Evolutionary conservation across 1,139 yeast genomes (phyloP), one percentile per base, ranked within the genome.

Genomic region (Taphrina confusa): DNA sequence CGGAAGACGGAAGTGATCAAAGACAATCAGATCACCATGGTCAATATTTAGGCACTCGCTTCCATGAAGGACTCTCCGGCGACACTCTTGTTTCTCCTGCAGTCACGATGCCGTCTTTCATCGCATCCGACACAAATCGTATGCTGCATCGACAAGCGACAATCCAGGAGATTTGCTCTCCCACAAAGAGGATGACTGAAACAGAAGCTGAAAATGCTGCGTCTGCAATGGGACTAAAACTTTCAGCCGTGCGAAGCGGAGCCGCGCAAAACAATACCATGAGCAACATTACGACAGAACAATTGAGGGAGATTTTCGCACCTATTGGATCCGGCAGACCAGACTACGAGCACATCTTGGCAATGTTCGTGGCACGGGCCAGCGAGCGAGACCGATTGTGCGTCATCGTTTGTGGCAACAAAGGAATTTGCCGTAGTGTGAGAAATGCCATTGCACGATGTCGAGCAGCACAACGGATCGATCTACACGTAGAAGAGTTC

Each of bases 311-410:
- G 8, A 16, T 36, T 16, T 36, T 36, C n/a, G 40, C 40, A 8
- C 40, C 40, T 6, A 36, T 36, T 16, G 40, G 40, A 8, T 36
- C 40, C n/a, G 40, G 40, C 18, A 9, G 40, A 36, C 40, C 40
- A 14, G n/a, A 36, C 40, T 36, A 36, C 14, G 18, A 12, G n/a
- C 14, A 36, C 8, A 36, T 36, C n/a, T 14, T 36, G n/a, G 8
- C 40, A 8, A 36, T 36, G 40, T 36, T 36, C 40, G 18, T 36
- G n/a, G 14, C 40, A 12, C 40, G 40, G 8, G 40, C 40, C n/a
- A 14, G n/a, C 6, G 14, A 9, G 8, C n/a, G 14, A 6, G 40
- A 36, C n/a, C 40, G 40, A 6, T 16, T 36, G 14, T 36, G 40
- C 14, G 18, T 36, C 40, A 16, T 36, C n/a, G 40, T 36, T 6